Conservation (phyloP, 2,329 filamentous ascomycete species). For the Calonectria pseudoreteaudii region DNA sequence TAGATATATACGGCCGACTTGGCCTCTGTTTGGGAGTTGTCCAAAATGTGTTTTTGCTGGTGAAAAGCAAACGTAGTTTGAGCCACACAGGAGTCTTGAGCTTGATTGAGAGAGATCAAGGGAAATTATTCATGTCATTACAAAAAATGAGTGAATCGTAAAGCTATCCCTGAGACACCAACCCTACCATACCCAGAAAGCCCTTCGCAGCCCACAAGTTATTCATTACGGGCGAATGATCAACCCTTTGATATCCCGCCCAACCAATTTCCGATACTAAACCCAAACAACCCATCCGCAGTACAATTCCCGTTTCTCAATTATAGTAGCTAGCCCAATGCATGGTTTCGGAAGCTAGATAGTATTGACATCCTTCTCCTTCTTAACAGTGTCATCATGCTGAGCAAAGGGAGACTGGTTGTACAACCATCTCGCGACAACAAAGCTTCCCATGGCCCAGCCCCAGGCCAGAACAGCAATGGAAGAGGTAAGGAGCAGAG, state of each 20-base stretch:
- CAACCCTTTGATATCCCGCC: background rate
- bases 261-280: background rate
- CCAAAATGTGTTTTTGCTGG: background rate
- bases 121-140: background rate
- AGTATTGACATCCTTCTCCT: slow-evolving; percentile 25
- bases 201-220: background rate
- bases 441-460: slow-evolving; percentile 73
- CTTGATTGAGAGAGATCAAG: background rate
- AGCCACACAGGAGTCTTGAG: background rate
- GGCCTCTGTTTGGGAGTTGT: background rate
- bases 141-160: background rate
- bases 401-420: slow-evolving; percentile 43
- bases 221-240: background rate
- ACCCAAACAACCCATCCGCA: background rate
- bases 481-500: slow-evolving; percentile 73
- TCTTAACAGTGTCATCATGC: slow-evolving; percentile 39
- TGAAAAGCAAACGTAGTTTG: background rate
- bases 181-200: background rate
- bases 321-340: slow-evolving; percentile 1
- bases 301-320: background rate
- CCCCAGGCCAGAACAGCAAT: slow-evolving; percentile 74
- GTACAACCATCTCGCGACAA: slow-evolving; percentile 61
- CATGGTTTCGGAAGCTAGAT: background rate
- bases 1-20: slow-evolving; percentile 32
- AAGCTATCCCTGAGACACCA: background rate